Conservation (phyloP, 148 eudicot genomes). For the Mesembryanthemum crystallinum region DNA sequence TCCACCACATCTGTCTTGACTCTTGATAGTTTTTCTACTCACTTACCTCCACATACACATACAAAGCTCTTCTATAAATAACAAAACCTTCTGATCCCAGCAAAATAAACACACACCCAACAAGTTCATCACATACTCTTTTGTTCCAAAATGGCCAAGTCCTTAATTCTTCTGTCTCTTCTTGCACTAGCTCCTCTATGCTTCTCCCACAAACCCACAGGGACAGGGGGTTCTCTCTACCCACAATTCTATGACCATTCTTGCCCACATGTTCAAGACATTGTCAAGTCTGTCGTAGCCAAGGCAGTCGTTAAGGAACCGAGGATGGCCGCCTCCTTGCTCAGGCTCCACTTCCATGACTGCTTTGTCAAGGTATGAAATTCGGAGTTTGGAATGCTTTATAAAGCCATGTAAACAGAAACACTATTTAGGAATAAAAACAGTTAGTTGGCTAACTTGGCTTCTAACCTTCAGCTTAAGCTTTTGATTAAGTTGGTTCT, state of each 20-base stretch:
- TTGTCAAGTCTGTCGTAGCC: slow-evolving; percentile 45
- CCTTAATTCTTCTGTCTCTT: slow-evolving; percentile 14
- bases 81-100: background rate
- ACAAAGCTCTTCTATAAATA: slow-evolving; percentile 20
- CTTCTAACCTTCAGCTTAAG: too few species aligned
- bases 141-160: too few species aligned
- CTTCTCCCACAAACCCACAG: slow-evolving; percentile 15
- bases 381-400: too few species aligned
- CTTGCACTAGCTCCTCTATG: slow-evolving; percentile 29
- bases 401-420: too few species aligned
- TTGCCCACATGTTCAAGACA: slow-evolving; percentile 47
- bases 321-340: slow-evolving; percentile 62
- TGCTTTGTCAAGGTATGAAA: slow-evolving; percentile 59
- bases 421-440: too few species aligned
- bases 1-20: background rate
- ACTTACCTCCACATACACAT: background rate
- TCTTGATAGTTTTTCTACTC: background rate
- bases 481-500: too few species aligned
- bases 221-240: slow-evolving; percentile 31
- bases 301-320: slow-evolving; percentile 55
- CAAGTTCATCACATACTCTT: slow-evolving; percentile 9
- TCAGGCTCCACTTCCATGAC: slow-evolving; percentile 63
- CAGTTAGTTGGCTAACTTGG: too few species aligned
- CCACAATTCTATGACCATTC: slow-evolving; percentile 47
- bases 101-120: background rate